Evolutionary conservation across 768 basidiomycete species (phyloP).

Genomic region (Wakefieldia striispora): DNA sequence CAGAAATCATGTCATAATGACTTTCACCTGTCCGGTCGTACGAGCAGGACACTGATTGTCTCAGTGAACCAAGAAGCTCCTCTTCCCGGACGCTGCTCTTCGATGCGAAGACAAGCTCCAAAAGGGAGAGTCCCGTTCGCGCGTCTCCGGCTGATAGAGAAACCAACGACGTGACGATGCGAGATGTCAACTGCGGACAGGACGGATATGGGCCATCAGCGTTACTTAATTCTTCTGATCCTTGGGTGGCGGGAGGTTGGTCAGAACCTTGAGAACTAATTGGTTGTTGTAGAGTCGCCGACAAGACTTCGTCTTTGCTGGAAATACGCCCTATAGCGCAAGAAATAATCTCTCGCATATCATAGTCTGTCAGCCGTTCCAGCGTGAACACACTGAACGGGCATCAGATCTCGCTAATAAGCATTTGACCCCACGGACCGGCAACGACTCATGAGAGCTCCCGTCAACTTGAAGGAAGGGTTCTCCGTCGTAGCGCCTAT

Average conservation of each 20-base stretch:
- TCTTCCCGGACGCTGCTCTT: conserved; percentile 41
- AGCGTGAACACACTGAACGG: conserved; percentile 68
- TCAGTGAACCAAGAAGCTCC: conserved; percentile 53
- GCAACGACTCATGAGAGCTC: conserved; percentile 72
- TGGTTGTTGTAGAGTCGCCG: conserved; percentile 6
- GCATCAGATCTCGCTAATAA: conserved; percentile 12
- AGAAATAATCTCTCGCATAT: conserved; percentile 56
- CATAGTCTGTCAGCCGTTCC: conserved; percentile 60
- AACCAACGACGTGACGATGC: conserved; percentile 47
- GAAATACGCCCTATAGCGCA: conserved; percentile 46
- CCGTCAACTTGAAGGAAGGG: conserved; percentile 79
- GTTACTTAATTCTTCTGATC: conserved; percentile 19
- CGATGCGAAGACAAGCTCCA: conserved; percentile 64
- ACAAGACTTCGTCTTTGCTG: conserved; percentile 7
- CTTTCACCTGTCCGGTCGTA: conserved; percentile 78
- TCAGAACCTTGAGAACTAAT: conserved; percentile 18
- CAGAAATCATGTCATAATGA: conserved; percentile 80
- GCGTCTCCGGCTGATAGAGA: conserved; percentile 68
- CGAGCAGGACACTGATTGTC: conserved; percentile 59
- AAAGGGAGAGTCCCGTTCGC: conserved; percentile 70
- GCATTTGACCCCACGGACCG: conserved; percentile 44
- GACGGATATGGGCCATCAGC: conserved; percentile 17
- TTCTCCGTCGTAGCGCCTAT: conserved; percentile 90
- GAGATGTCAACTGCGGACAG: conserved; percentile 43
- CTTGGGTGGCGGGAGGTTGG: conserved; percentile 12